These are phyloP conservation scores for Termitomyces sp. DNA, from an alignment of 768 basidiomycete genomes.

Conservation along the genomic window DNA sequence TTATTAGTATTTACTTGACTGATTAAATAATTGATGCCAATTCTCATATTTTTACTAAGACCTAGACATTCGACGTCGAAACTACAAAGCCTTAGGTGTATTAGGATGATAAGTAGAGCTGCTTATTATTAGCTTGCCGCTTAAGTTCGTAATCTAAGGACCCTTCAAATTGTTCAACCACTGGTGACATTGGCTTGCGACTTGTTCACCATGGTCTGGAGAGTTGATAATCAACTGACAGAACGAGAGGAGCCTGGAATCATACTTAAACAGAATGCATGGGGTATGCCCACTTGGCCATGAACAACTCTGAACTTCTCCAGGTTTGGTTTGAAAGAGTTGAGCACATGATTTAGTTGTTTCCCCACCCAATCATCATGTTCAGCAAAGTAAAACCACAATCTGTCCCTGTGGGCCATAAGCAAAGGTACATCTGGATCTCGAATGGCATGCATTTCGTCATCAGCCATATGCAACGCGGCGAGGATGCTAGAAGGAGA, in stretches of 20 bases:
- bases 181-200: constrained; percentile 40
- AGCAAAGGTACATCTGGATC: constrained; percentile 45
- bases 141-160: background rate
- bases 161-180: constrained; percentile 5
- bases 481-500: constrained; percentile 50
- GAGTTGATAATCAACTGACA: constrained; percentile 1
- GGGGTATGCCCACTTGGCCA: constrained; percentile 47
- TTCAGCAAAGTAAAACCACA: constrained; percentile 55
- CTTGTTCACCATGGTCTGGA: constrained; percentile 45
- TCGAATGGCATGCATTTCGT: constrained; percentile 62
- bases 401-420: constrained; percentile 29
- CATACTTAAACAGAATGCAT: constrained; percentile 73
- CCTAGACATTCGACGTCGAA: no score
- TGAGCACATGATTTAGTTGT: constrained; percentile 41
- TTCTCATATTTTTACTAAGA: background rate
- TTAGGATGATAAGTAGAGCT: no score
- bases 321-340: constrained; percentile 28
- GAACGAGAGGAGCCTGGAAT: background rate
- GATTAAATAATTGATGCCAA: background rate
- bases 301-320: constrained; percentile 33
- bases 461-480: constrained; percentile 54
- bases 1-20: background rate
- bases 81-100: no score
- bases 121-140: background rate
- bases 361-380: constrained; percentile 67